Evolutionary conservation across 2,329 filamentous ascomycete species (phyloP), one percentile per base, ranked within the genome.

Genomic region (Nakataea oryzae): DNA sequence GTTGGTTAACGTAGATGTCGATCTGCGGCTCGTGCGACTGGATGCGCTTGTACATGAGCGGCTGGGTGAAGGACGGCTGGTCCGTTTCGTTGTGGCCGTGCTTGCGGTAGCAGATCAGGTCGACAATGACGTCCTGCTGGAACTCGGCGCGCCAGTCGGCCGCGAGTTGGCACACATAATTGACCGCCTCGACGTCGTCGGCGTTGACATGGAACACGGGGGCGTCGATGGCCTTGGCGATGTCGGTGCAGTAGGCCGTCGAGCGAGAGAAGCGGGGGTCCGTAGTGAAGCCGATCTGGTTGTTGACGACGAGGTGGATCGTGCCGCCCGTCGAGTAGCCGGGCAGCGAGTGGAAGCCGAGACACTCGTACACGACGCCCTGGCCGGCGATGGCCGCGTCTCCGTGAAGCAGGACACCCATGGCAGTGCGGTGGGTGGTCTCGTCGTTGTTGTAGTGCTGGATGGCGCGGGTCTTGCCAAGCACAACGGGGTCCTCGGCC

Each of bases 401-500:
- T 80, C 95, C 95, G 79, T 99, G 95, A 61, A 99, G 86, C 67
- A 99, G 80, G 63, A 99, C 91, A 69, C 92, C 87, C 95, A 99
- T 97, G 67, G 95, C 95, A 64, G 89, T 91, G 67, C 85, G 85
- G 75, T 93, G 93, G 7, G 90, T 84, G 77, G 86, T 87, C 80
- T 99, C 95, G 68, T 99, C 95, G 67, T 95, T 90, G 82, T 99
- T 99, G 83, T 96, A 97, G 81, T 97, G 95, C 77, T 97, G 91
- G 71, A 99, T 97, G 64, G 95, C 93, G 69, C 95, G 89, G 64
- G 96, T 95, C 85, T 99, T 97, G 70, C 95, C 95, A 58, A 99
- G 85, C 59, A 99, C 95, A 65, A 99, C 95, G 11, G 95, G 95
- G 74, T 99, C 95, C 77, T 99, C 95, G 59, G 95, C 95, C 79